Conservation (phyloP, 345 rosid genomes). For the Brassica rapa region DNA sequence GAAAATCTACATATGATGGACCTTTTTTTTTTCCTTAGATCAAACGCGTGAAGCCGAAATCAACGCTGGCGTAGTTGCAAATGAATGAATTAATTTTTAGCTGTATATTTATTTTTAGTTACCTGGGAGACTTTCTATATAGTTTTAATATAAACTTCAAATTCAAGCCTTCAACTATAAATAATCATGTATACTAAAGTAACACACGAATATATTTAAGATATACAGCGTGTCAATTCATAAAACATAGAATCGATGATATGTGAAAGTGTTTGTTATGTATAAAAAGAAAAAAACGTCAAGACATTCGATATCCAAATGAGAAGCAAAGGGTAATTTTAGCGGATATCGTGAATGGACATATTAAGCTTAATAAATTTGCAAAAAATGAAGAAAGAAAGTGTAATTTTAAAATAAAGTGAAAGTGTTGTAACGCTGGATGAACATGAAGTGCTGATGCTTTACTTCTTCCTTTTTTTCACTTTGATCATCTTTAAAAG, state of each 20-base stretch:
- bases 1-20: too few species aligned
- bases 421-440: conserved; percentile 24
- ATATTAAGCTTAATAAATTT: too few species aligned
- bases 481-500: conserved; percentile 46
- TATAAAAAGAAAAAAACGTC: conserved; percentile 28
- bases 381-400: too few species aligned
- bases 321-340: conserved; percentile 39
- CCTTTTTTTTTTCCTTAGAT: too few species aligned
- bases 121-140: not conserved
- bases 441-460: conserved; percentile 34
- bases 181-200: not conserved
- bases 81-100: not conserved
- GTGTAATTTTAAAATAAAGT: conserved; percentile 30
- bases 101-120: not conserved
- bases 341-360: too few species aligned
- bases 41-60: too few species aligned
- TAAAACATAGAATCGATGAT: conserved; percentile 14
- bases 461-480: conserved; percentile 3
- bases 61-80: too few species aligned
- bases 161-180: not conserved
- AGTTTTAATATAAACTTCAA: not conserved
- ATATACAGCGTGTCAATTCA: conserved; percentile 7
- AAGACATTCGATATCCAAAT: conserved; percentile 43
- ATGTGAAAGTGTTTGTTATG: conserved; percentile 22
- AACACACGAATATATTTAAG: not conserved